A percentile compares a stretch with the other conserved stretches of the same genome.
Evolutionary conservation across 495 filamentous ascomycete genomes (phyloP).

Genomic region (Sphaerosporella brunnea): DNA sequence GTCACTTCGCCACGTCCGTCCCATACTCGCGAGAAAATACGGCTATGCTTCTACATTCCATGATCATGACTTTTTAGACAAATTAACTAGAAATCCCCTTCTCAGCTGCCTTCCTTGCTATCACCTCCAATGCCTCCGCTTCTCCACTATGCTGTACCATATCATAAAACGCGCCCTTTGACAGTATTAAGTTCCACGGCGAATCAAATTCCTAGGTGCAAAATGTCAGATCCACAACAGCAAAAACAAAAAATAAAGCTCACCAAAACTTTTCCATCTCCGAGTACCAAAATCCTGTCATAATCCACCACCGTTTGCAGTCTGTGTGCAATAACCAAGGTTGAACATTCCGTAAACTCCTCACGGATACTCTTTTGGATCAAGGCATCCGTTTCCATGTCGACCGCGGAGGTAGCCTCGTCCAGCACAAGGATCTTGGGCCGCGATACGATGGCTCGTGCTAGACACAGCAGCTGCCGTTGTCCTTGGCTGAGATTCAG

Average conservation of each 20-base stretch:
- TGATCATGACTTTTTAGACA: neutral
- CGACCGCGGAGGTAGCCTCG: constrained; percentile 76
- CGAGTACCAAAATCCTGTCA: constrained; percentile 66
- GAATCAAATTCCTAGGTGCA: constrained; percentile 31
- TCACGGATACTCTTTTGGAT: constrained; percentile 70
- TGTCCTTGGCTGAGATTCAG: constrained; percentile 75
- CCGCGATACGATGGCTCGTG: constrained; percentile 61
- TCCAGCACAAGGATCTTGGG: constrained; percentile 80
- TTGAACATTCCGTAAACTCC: constrained; percentile 55
- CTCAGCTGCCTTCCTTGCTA: constrained; percentile 28
- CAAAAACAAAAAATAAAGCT: neutral
- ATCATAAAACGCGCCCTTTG: constrained; percentile 41
- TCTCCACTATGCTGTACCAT: constrained; percentile 67
- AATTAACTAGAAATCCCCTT: constrained; percentile 3
- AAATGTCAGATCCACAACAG: neutral
- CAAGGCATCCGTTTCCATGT: constrained; percentile 66
- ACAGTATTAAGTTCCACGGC: constrained; percentile 48
- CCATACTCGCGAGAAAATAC: too few species aligned
- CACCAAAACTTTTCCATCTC: constrained; percentile 52
- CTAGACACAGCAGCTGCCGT: constrained; percentile 66
- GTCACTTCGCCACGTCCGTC: too few species aligned
- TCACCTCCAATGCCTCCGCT: constrained; percentile 39
- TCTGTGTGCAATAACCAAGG: constrained; percentile 73
- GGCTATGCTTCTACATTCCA: neutral
- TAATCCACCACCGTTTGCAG: constrained; percentile 76